These are phyloP conservation scores for Plicaturopsis crispa DNA, from an alignment of 768 basidiomycete species.

Conservation along the genomic window DNA sequence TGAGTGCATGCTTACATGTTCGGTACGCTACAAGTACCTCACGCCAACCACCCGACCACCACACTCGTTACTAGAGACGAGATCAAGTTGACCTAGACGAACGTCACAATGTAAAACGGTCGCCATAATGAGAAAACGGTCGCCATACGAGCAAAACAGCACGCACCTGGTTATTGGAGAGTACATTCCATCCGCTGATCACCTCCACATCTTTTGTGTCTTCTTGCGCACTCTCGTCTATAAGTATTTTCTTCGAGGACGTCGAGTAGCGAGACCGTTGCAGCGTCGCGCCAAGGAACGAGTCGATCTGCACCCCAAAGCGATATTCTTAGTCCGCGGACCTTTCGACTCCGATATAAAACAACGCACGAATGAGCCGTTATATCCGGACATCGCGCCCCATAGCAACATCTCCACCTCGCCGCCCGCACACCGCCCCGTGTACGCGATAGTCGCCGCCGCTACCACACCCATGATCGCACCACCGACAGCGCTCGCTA, in stretches of 20 bases:
- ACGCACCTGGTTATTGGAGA: conserved; percentile 80
- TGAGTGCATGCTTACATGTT: too few relatives aligned
- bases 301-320: conserved; percentile 64
- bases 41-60: conserved; percentile 27
- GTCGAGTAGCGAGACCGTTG: conserved; percentile 73
- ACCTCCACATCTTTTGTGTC: conserved; percentile 40
- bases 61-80: conserved; percentile 32
- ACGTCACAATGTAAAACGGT: too few relatives aligned
- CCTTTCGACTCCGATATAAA: conserved; percentile 2
- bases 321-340: conserved; percentile 1
- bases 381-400: conserved; percentile 60
- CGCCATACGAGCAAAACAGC: conserved; percentile 8
- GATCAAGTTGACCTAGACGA: conserved; percentile 33
- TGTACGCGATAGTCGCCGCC: conserved; percentile 55
- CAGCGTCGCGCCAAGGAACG: conserved; percentile 79
- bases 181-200: conserved; percentile 55
- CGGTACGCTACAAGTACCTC: neutral
- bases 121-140: too few relatives aligned
- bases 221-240: conserved; percentile 34
- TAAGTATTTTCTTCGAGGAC: conserved; percentile 53
- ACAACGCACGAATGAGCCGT: conserved; percentile 49
- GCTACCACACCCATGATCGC: conserved; percentile 59
- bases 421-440: conserved; percentile 27
- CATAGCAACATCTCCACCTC: conserved; percentile 40
- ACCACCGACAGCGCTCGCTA: conserved; percentile 70